phyloP scores from a whole-genome alignment of 306 rosid genomes.

The Malus orientalis region DNA sequence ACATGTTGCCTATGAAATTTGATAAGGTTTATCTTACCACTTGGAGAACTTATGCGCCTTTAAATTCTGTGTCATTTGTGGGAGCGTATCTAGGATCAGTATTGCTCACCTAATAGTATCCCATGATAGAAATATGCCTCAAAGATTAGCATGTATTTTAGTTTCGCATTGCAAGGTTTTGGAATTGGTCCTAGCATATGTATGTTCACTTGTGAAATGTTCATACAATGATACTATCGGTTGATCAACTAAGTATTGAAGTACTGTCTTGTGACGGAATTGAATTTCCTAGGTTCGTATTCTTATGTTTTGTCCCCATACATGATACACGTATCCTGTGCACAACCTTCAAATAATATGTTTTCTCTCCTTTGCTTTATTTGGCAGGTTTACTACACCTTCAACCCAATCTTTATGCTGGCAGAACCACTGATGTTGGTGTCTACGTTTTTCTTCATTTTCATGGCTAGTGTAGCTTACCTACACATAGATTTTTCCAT shows the following conservation, averaged over 20 bases:
- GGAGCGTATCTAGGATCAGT: not conserved
- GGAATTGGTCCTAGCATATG: not conserved
- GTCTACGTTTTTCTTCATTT: constrained; percentile 64
- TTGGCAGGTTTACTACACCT: constrained; percentile 75
- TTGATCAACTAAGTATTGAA: not conserved
- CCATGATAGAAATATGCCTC: not conserved
- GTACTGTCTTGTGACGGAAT: not conserved
- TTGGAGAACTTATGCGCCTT: not conserved
- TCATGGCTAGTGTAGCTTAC: constrained; percentile 66
- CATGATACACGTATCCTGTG: not conserved
- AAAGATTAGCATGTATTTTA: not conserved
- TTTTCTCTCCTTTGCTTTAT: constrained; percentile 3
- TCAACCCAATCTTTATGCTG: constrained; percentile 84
- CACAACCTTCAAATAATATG: not conserved
- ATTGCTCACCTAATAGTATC: not conserved
- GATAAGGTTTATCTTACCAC: not conserved
- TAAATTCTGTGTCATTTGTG: constrained; percentile 7
- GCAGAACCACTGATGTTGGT: constrained; percentile 92
- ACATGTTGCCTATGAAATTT: not conserved
- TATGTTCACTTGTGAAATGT: not conserved
- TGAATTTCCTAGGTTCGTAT: not conserved
- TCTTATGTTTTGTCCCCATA: not conserved
- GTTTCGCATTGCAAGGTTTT: not conserved
- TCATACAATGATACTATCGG: not conserved
- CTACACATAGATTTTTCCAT: constrained; percentile 77